Conservation (phyloP, 352 stramenopile species). For the Phytopythium kandeliae region DNA sequence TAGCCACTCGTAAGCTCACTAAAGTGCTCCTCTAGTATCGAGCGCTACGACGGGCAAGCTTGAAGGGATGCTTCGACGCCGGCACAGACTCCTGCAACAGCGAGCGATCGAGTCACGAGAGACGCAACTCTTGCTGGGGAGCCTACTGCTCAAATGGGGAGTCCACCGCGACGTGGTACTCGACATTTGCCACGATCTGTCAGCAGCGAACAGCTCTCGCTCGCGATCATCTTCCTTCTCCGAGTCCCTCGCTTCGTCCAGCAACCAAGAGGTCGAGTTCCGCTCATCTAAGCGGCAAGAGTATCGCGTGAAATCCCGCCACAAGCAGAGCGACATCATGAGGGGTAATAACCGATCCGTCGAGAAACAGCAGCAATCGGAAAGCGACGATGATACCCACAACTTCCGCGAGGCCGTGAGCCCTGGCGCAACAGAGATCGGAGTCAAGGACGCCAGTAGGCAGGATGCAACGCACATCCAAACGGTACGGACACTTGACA, state of each 20-base stretch:
- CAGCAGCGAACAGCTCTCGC: slow-evolving; percentile 1
- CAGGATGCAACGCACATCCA: slow-evolving; percentile 26
- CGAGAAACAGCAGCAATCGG: not conserved
- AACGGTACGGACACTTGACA: slow-evolving; percentile 17
- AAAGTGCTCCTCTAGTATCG: too few relatives aligned
- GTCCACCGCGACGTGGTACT: slow-evolving; percentile 42
- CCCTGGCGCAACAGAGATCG: slow-evolving; percentile 1
- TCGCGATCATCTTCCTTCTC: not conserved
- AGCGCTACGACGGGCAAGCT: slow-evolving; percentile 15
- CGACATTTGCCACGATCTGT: slow-evolving; percentile 34
- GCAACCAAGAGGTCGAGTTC: slow-evolving; percentile 5
- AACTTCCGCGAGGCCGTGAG: not conserved
- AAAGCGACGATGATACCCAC: not conserved
- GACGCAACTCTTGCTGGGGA: slow-evolving; percentile 36
- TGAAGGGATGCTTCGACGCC: slow-evolving; percentile 14
- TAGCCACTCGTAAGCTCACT: too few relatives aligned
- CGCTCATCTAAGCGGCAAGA: not conserved
- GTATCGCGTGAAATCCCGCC: not conserved
- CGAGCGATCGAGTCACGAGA: slow-evolving; percentile 31
- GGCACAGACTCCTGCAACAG: slow-evolving; percentile 25
- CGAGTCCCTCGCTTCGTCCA: not conserved
- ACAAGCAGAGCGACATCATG: not conserved
- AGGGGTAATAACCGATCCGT: not conserved
- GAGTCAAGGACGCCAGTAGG: slow-evolving; percentile 5
- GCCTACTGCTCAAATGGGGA: slow-evolving; percentile 46